phyloP scores from a whole-genome alignment of 2,329 filamentous ascomycete genomes.

The Diplodia mutila region DNA sequence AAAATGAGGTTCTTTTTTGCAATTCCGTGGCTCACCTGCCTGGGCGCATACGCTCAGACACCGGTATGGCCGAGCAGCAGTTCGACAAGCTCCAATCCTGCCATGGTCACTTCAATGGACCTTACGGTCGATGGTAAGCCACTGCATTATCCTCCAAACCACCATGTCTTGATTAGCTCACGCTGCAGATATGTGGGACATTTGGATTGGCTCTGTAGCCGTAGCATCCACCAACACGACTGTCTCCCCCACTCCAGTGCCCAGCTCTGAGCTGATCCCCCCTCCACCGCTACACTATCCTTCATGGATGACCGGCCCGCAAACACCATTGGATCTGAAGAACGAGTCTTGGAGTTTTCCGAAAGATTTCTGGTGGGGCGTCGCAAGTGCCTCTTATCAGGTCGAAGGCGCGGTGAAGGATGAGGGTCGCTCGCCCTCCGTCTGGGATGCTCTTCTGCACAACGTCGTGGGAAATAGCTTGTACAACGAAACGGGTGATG shows the following conservation, averaged over 20 bases:
- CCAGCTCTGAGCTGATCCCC: slow-evolving; percentile 39
- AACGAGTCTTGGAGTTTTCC: slow-evolving; percentile 36
- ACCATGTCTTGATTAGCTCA: neutral
- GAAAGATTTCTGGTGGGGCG: slow-evolving; percentile 48
- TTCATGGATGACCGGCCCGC: slow-evolving; percentile 38
- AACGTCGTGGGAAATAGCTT: slow-evolving; percentile 34
- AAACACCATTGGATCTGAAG: slow-evolving; percentile 35
- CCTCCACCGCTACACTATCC: slow-evolving; percentile 40
- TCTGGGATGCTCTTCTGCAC: slow-evolving; percentile 47
- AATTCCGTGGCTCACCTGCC: neutral
- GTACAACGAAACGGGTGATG: slow-evolving; percentile 49
- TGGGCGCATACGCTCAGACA: slow-evolving; percentile 3
- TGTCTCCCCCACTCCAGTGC: slow-evolving; percentile 37
- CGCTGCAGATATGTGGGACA: slow-evolving; percentile 30
- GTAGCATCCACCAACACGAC: slow-evolving; percentile 33
- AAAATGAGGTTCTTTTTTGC: neutral
- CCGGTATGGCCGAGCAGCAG: slow-evolving; percentile 16
- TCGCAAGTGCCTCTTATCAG: slow-evolving; percentile 49
- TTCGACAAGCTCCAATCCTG: slow-evolving; percentile 1
- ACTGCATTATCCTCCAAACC: no score
- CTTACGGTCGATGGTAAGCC: slow-evolving; percentile 11
- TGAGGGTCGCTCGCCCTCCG: slow-evolving; percentile 46
- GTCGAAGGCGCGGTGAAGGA: slow-evolving; percentile 50
- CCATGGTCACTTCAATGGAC: slow-evolving; percentile 13
- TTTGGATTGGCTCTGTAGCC: slow-evolving; percentile 33